Conservation (phyloP, 345 rosid genomes). For the Lenwebbia sp. region DNA sequence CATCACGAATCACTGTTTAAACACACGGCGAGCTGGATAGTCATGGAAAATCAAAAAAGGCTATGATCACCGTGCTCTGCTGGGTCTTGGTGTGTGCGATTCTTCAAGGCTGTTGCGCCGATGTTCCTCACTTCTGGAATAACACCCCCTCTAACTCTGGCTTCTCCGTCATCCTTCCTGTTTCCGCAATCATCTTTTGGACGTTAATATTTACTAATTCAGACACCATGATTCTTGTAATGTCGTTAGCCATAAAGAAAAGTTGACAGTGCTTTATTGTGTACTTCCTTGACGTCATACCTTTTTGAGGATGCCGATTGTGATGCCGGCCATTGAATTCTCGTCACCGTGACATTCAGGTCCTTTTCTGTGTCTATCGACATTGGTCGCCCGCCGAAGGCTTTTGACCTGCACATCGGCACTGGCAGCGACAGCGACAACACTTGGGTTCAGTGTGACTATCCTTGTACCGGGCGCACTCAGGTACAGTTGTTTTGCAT, state of each 20-base stretch:
- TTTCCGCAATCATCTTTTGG: constrained; percentile 1
- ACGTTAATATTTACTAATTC: neutral
- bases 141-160: neutral
- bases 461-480: constrained; percentile 76
- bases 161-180: constrained; percentile 48
- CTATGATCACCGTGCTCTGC: neutral
- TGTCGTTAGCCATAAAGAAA: neutral
- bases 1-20: neutral
- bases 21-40: neutral
- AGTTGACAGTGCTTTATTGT: neutral
- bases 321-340: neutral
- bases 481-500: constrained; percentile 20
- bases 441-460: constrained; percentile 95
- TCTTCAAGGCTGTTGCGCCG: constrained; percentile 16
- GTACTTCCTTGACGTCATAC: neutral
- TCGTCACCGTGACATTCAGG: constrained; percentile 20
- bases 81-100: neutral
- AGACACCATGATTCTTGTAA: neutral
- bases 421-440: constrained; percentile 86
- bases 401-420: constrained; percentile 70
- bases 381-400: constrained; percentile 69
- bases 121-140: neutral
- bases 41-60: neutral
- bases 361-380: constrained; percentile 44
- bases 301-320: neutral